Conservation (phyloP, 1,139 yeast genomes). For the Lodderomyces metapsilosis region DNA sequence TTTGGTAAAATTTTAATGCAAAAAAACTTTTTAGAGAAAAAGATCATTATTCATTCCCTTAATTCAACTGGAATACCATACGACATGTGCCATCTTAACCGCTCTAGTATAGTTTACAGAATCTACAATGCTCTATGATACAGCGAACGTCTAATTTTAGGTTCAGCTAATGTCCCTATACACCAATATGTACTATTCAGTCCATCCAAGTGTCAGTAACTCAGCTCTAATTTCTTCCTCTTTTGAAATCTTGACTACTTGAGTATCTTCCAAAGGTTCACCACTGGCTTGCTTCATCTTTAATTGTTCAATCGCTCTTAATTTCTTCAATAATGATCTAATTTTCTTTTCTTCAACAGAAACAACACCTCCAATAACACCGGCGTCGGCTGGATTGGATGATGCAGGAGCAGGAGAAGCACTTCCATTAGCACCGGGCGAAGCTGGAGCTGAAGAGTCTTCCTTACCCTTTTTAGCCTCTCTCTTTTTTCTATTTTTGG, state of each 20-base stretch:
- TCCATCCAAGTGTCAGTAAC: conserved; percentile 74
- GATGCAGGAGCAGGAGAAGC: conserved; percentile 16
- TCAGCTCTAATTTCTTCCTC: conserved; percentile 79
- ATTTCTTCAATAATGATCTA: conserved; percentile 84
- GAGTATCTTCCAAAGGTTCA: conserved; percentile 89
- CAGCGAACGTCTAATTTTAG: neutral
- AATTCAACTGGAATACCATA: too few species aligned
- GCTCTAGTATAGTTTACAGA: too few species aligned
- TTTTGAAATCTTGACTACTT: conserved; percentile 81
- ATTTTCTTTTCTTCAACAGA: conserved; percentile 88
- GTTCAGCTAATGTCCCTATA: too few species aligned
- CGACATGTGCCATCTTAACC: too few species aligned
- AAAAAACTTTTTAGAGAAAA: too few species aligned
- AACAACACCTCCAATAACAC: conserved; percentile 59
- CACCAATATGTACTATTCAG: conserved; percentile 18
- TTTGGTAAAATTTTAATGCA: too few species aligned
- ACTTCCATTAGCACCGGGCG: conserved; percentile 16
- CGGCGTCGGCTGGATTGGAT: conserved; percentile 8
- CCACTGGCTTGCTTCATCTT: conserved; percentile 83
- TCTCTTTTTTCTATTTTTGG: conserved; percentile 77
- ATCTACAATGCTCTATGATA: neutral
- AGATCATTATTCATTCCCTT: too few species aligned
- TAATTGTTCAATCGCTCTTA: conserved; percentile 88
- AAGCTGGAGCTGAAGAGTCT: conserved; percentile 16
- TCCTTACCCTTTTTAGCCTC: conserved; percentile 55